A percentile compares a stretch with the other conserved stretches of the same genome.
Evolutionary conservation across 2,329 filamentous ascomycete species (phyloP).

Genomic region (Colletotrichum brevisporum): DNA sequence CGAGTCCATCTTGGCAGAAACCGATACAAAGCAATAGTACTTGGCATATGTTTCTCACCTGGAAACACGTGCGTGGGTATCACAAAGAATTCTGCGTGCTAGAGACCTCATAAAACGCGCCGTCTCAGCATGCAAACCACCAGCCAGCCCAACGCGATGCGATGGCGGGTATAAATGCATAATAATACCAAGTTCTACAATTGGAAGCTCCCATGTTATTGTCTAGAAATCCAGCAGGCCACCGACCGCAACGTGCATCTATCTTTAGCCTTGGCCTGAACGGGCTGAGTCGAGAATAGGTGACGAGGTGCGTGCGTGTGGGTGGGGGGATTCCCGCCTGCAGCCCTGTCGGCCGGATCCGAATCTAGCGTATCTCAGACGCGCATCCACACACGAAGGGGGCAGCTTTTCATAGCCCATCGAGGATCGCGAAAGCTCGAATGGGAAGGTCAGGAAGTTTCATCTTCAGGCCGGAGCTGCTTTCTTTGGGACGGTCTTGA

Average conservation of each 20-base stretch:
- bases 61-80: too few relatives aligned
- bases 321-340: background rate
- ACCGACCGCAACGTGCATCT: background rate
- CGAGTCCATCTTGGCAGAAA: background rate
- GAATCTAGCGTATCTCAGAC: constrained; percentile 10
- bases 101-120: too few relatives aligned
- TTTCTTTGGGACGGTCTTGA: background rate
- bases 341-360: constrained; percentile 29
- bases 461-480: background rate
- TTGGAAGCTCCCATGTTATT: background rate
- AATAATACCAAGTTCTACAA: too few relatives aligned
- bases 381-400: background rate
- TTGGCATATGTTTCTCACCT: too few relatives aligned
- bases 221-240: background rate
- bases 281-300: background rate
- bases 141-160: too few relatives aligned
- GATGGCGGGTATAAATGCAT: too few relatives aligned
- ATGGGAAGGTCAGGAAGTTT: constrained; percentile 4
- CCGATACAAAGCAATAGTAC: too few relatives aligned
- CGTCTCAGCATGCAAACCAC: too few relatives aligned
- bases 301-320: too few relatives aligned
- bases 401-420: background rate
- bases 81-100: too few relatives aligned
- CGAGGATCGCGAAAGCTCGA: background rate
- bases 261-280: constrained; percentile 12